Evolutionary conservation across 257 asterid genomes (phyloP).

Genomic region (Marsdenia floribunda): DNA sequence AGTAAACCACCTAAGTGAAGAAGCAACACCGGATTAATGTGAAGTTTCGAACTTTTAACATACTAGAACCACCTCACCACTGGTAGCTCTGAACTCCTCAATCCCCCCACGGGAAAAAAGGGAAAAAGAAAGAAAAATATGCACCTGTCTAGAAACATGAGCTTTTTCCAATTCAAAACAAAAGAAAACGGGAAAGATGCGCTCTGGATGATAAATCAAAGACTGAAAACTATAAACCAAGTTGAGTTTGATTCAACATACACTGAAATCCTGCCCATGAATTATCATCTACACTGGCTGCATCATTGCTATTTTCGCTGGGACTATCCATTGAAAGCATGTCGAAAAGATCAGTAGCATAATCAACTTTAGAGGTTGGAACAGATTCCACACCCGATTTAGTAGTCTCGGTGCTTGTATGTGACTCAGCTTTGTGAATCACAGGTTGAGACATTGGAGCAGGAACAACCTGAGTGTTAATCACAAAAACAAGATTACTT

Average conservation of each 20-base stretch:
- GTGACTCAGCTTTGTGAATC: constrained; percentile 52
- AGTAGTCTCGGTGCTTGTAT: constrained; percentile 37
- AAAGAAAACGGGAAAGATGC: neutral
- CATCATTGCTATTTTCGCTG: constrained; percentile 48
- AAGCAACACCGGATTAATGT: neutral
- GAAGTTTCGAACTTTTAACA: neutral
- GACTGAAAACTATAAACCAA: constrained; percentile 6
- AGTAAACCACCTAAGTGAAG: constrained; percentile 8
- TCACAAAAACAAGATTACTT: constrained; percentile 18
- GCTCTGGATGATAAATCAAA: constrained; percentile 2
- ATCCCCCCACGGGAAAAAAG: too few relatives aligned
- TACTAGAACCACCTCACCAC: neutral
- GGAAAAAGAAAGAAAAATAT: too few relatives aligned
- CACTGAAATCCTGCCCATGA: constrained; percentile 95
- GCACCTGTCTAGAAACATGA: neutral
- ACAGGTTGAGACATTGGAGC: constrained; percentile 44
- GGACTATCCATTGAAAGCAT: constrained; percentile 77
- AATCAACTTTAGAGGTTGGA: constrained; percentile 72
- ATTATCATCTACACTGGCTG: constrained; percentile 61
- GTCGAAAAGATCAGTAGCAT: constrained; percentile 85
- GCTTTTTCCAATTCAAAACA: neutral
- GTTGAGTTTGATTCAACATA: constrained; percentile 33
- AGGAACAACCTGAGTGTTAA: constrained; percentile 56
- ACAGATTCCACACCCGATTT: constrained; percentile 43
- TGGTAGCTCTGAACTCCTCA: neutral